Percentiles rank a stretch among this genome's conserved stretches.
Conservation (phyloP, 2,329 filamentous ascomycete genomes). For the Sclerotinia nivalis region DNA sequence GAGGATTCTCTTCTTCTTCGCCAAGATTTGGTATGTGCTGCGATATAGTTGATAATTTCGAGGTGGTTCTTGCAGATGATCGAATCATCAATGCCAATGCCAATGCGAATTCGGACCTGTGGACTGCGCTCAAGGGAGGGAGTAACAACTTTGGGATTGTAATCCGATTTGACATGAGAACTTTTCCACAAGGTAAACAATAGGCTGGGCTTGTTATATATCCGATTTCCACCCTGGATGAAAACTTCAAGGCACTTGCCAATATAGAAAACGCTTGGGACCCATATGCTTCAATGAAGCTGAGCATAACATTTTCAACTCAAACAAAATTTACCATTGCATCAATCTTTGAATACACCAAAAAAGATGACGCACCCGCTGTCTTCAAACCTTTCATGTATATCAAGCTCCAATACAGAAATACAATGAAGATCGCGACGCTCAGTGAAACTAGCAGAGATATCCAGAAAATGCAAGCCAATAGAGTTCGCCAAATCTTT, state of each 20-base stretch:
- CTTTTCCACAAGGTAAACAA: conserved; percentile 32
- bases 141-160: conserved; percentile 47
- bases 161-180: conserved; percentile 49
- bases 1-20: conserved; percentile 12
- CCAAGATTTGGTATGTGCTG: not conserved
- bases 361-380: not conserved
- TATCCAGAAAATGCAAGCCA: not conserved
- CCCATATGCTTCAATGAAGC: conserved; percentile 4
- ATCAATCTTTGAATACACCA: conserved; percentile 3
- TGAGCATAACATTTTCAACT: not conserved
- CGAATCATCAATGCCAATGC: conserved; percentile 48
- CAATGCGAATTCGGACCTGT: conserved; percentile 50
- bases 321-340: not conserved
- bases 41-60: not conserved
- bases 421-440: conserved; percentile 6
- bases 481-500: not conserved
- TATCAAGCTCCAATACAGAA: not conserved
- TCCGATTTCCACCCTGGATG: not conserved
- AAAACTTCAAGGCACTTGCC: not conserved
- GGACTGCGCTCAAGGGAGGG: conserved; percentile 56
- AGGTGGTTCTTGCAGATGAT: conserved; percentile 49
- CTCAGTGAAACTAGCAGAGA: not conserved
- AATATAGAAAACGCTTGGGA: conserved; percentile 1
- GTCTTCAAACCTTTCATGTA: conserved; percentile 10
- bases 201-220: conserved; percentile 26